A percentile compares a stretch with the other conserved stretches of the same genome.
phyloP scores from a whole-genome alignment of 495 filamentous ascomycete species.

The Daldinia caldariorum region DNA sequence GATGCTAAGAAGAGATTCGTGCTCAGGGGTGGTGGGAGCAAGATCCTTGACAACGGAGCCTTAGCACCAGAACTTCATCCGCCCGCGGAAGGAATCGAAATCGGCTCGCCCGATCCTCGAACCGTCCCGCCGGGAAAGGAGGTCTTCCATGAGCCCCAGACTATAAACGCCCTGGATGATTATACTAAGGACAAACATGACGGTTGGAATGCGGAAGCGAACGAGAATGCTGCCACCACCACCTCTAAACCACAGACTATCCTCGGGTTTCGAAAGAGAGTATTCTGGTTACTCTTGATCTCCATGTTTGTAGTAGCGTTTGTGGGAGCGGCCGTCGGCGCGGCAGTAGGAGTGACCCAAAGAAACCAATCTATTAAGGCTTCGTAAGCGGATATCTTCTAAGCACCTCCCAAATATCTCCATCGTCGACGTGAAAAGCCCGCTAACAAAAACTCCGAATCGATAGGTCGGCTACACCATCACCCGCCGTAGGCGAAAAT shows the following conservation, averaged over 20 bases:
- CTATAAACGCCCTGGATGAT: background rate
- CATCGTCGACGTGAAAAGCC: background rate
- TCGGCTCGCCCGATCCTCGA: conserved; percentile 18
- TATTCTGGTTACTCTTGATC: conserved; percentile 24
- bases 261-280: conserved; percentile 19
- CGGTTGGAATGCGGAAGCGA: background rate
- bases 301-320: conserved; percentile 19
- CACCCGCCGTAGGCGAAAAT: background rate
- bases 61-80: conserved; percentile 27
- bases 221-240: background rate
- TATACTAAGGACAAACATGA: background rate
- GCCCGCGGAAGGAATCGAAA: conserved; percentile 36
- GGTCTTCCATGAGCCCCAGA: conserved; percentile 8
- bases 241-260: conserved; percentile 3
- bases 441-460: background rate
- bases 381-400: conserved; percentile 13
- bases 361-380: conserved; percentile 20
- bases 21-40: background rate
- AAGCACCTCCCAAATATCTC: background rate
- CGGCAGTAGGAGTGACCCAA: conserved; percentile 36
- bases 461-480: background rate
- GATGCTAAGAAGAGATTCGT: background rate
- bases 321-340: conserved; percentile 30
- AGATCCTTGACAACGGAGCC: conserved; percentile 7
- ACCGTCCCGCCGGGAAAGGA: conserved; percentile 30